These are phyloP conservation scores for Beauveria rudraprayagi DNA, from an alignment of 2,329 filamentous ascomycete genomes.

Conservation along the genomic window DNA sequence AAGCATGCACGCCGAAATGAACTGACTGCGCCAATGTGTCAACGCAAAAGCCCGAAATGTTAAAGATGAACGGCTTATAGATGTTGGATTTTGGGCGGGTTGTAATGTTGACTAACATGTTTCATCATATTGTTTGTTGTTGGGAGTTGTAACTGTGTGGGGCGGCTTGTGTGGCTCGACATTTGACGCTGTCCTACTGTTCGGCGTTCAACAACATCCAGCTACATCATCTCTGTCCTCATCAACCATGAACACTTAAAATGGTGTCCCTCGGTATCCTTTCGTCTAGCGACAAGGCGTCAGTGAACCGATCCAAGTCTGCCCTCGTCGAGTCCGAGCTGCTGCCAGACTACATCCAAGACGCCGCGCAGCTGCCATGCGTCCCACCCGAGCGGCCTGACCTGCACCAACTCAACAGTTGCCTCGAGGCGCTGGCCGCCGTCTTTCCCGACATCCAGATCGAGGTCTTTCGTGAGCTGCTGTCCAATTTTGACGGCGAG, in stretches of 20 bases:
- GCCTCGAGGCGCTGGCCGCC: constrained; percentile 58
- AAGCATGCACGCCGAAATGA: constrained; percentile 25
- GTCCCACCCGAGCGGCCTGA: constrained; percentile 48
- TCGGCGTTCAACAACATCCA: background rate
- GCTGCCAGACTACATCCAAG: constrained; percentile 42
- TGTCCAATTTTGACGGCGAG: constrained; percentile 65
- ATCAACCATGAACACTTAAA: constrained; percentile 30
- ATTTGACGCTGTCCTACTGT: background rate
- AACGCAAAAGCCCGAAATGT: constrained; percentile 27
- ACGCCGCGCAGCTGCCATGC: constrained; percentile 45
- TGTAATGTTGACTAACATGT: background rate
- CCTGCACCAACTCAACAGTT: constrained; percentile 60
- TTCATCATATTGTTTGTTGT: background rate
- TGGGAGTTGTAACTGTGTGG: background rate
- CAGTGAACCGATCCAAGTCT: constrained; percentile 24
- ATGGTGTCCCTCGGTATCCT: constrained; percentile 45
- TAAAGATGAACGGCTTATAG: constrained; percentile 13
- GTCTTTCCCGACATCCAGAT: constrained; percentile 76
- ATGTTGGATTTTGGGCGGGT: background rate
- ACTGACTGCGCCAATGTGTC: constrained; percentile 31
- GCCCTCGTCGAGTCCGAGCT: constrained; percentile 20
- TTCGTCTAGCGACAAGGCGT: constrained; percentile 31
- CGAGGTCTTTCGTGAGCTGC: constrained; percentile 76
- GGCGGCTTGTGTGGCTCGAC: background rate
- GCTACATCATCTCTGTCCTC: background rate